Evolutionary conservation across 192 early-diverging fungal species (phyloP).

Genomic region (Podila clonocystis): DNA sequence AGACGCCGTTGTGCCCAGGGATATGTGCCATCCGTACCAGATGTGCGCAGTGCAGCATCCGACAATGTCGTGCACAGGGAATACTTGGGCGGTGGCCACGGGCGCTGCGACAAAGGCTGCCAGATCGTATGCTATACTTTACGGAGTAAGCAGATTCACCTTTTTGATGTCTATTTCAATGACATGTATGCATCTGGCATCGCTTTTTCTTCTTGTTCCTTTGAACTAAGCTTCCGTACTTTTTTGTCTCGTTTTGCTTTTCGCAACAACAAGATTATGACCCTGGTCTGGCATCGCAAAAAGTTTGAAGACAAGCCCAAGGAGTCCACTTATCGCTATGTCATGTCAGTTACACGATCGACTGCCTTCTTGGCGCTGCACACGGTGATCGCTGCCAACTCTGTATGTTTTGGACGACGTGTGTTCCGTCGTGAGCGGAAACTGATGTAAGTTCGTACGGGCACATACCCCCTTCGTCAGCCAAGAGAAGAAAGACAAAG

Average conservation of each 20-base stretch:
- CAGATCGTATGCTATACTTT: conserved; percentile 70
- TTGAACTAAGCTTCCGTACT: no score
- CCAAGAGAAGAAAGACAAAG: no score
- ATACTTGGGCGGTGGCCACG: conserved; percentile 47
- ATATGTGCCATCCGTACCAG: conserved; percentile 60
- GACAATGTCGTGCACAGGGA: conserved; percentile 45
- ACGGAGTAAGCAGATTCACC: conserved; percentile 6
- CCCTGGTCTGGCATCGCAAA: conserved; percentile 52
- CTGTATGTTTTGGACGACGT: conserved; percentile 62
- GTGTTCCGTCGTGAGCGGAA: conserved; percentile 54
- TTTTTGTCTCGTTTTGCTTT: no score
- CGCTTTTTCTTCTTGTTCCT: no score
- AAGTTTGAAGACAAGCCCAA: conserved; percentile 45
- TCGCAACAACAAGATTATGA: conserved; percentile 50
- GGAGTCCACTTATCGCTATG: conserved; percentile 53
- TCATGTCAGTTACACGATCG: conserved; percentile 64
- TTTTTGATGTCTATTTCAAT: no score
- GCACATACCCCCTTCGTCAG: no score
- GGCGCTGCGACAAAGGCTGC: conserved; percentile 60
- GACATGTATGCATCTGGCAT: neutral
- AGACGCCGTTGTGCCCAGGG: conserved; percentile 43
- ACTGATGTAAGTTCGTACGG: no score
- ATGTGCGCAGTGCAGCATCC: conserved; percentile 73
- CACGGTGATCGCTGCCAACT: conserved; percentile 57
- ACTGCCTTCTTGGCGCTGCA: conserved; percentile 66